phyloP scores from a whole-genome alignment of 805 yeast genomes.

The Saccharomycopsis fibuligera region DNA sequence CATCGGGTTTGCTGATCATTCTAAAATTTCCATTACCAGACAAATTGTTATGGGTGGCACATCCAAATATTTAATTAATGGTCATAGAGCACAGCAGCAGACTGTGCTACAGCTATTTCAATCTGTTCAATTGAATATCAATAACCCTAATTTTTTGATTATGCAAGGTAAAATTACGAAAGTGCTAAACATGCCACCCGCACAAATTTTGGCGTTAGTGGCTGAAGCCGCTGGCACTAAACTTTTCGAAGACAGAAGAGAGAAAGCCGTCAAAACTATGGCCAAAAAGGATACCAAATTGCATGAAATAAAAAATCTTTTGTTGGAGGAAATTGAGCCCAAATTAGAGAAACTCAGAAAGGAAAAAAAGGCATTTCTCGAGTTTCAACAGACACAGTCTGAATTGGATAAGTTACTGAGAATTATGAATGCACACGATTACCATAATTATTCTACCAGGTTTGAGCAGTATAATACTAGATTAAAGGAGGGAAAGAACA shows the following conservation, averaged over 20 bases:
- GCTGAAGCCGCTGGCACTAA: constrained; percentile 99
- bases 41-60: constrained; percentile 89
- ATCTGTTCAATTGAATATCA: constrained; percentile 90
- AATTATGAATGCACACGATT: constrained; percentile 75
- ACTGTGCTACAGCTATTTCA: constrained; percentile 87
- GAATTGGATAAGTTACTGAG: constrained; percentile 71
- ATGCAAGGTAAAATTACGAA: constrained; percentile 99
- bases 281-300: constrained; percentile 82
- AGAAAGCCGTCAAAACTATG: constrained; percentile 88
- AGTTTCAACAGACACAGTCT: constrained; percentile 77
- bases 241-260: constrained; percentile 89
- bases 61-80: constrained; percentile 87
- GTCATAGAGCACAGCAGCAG: constrained; percentile 93
- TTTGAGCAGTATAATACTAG: constrained; percentile 39
- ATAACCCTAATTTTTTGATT: constrained; percentile 92
- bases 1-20: constrained; percentile 72
- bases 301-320: constrained; percentile 62
- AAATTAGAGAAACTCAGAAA: constrained; percentile 72
- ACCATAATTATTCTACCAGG: constrained; percentile 35
- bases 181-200: constrained; percentile 92
- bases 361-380: constrained; percentile 78
- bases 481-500: constrained; percentile 35
- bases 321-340: constrained; percentile 89
- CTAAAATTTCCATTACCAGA: constrained; percentile 84
- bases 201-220: constrained; percentile 80